These are phyloP conservation scores for Multifurca ochricompacta DNA, from an alignment of 768 basidiomycete genomes.

Conservation along the genomic window DNA sequence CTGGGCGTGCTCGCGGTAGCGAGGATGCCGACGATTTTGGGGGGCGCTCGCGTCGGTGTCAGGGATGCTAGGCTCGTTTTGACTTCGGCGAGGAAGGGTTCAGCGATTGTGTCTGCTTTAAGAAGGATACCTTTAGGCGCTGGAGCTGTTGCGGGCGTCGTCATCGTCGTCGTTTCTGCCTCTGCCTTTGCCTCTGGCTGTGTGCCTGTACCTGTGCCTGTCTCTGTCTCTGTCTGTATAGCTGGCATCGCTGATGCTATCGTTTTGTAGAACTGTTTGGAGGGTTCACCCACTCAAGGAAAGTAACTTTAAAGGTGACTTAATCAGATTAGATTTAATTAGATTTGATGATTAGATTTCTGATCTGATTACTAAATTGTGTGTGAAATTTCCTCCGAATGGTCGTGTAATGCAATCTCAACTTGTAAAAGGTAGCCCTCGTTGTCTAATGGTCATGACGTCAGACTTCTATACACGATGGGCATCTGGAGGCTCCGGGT, in stretches of 20 bases:
- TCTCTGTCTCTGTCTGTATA: too few relatives aligned
- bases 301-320: too few relatives aligned
- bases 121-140: slow-evolving; percentile 66
- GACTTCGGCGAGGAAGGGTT: slow-evolving; percentile 64
- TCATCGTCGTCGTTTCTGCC: too few relatives aligned
- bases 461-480: slow-evolving; percentile 67
- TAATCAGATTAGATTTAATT: too few relatives aligned
- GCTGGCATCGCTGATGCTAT: neutral
- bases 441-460: slow-evolving; percentile 90
- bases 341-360: too few relatives aligned
- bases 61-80: slow-evolving; percentile 34
- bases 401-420: neutral
- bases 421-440: slow-evolving; percentile 38
- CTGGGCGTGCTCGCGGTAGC: slow-evolving; percentile 78
- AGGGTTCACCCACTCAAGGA: too few relatives aligned
- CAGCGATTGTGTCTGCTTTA: slow-evolving; percentile 71
- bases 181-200: too few relatives aligned
- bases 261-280: too few relatives aligned
- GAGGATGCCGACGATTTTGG: slow-evolving; percentile 86
- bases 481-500: slow-evolving; percentile 78
- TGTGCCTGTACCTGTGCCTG: too few relatives aligned
- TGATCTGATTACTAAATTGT: neutral
- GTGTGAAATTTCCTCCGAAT: neutral
- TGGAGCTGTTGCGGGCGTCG: slow-evolving; percentile 2
- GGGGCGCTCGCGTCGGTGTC: slow-evolving; percentile 33